Conservation (phyloP, 495 filamentous ascomycete genomes). For the Evernia prunastri region DNA sequence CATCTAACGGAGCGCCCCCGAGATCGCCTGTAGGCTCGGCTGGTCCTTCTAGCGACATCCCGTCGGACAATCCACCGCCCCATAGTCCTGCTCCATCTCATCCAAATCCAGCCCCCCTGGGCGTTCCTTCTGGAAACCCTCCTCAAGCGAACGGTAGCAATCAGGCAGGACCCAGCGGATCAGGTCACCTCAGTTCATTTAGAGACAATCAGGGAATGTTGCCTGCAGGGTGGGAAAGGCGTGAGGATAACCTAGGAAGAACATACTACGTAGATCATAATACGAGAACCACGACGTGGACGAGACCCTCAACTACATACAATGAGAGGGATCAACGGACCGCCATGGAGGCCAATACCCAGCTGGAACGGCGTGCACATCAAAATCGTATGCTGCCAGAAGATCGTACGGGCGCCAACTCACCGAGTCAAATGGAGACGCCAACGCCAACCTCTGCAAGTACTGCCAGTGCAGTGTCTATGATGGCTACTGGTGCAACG, state of each 20-base stretch:
- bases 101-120: slow-evolving; percentile 36
- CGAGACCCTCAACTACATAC: slow-evolving; percentile 72
- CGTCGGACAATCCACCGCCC: slow-evolving; percentile 28
- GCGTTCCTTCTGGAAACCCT: slow-evolving; percentile 35
- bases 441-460: slow-evolving; percentile 31
- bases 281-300: slow-evolving; percentile 94
- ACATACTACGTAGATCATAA: slow-evolving; percentile 99
- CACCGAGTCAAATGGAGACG: slow-evolving; percentile 65
- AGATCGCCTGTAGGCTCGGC: slow-evolving; percentile 23
- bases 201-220: slow-evolving; percentile 90
- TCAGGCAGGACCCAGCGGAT: slow-evolving; percentile 30
- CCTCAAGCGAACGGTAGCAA: slow-evolving; percentile 38
- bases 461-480: slow-evolving; percentile 58
- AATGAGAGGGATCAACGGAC: slow-evolving; percentile 70
- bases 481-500: slow-evolving; percentile 93
- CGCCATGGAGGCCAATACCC: slow-evolving; percentile 79
- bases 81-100: slow-evolving; percentile 35
- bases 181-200: slow-evolving; percentile 76
- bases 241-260: slow-evolving; percentile 91
- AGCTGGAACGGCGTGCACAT: slow-evolving; percentile 84
- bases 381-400: slow-evolving; percentile 94
- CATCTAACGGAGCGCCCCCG: slow-evolving; percentile 24
- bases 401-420: slow-evolving; percentile 89
- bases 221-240: slow-evolving; percentile 90
- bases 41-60: slow-evolving; percentile 13